Evolutionary conservation across 1,139 yeast species (phyloP), one percentile per base, ranked within the genome.

Genomic region (Taphrina deformans): DNA sequence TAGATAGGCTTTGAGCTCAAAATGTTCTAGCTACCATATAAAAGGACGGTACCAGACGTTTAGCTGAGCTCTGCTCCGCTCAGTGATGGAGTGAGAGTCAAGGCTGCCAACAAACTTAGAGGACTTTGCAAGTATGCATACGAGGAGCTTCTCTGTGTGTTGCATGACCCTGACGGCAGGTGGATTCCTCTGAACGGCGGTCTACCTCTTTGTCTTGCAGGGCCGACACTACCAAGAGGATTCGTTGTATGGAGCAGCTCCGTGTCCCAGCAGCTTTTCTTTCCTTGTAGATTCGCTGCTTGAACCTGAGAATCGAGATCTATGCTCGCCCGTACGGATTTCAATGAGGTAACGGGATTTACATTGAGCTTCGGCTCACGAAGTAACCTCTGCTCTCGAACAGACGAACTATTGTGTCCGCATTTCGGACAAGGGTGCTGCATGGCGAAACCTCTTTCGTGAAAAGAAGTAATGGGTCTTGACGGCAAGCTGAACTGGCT

Each of bases 71-170:
- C n/a, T n/a, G n/a, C n/a, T n/a, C n/a, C n/a, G n/a, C n/a, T n/a
- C n/a, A n/a, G n/a, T n/a, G n/a, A 44, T 44, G 48, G 26, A 5
- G 48, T 21, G 3, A 44, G 27, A 2, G 26, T 27, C 27, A 44
- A 44, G 7, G 48, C 48, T 5, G 48, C 48, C 48, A 44, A 44
- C n/a, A 18, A 21, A 44, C 48, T 44, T 27, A 44, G 6, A 18
- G 48, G 48, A 44, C 48, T 44, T n/a, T 44, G 48, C 48, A 44
- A 18, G n/a, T 21, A 44, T 21, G 48, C 27, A 44, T 44, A 38
- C 18, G 41, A 14, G 16, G 41, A 38, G 2, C n/a, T n/a, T n/a
- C n/a, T n/a, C n/a, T n/a, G n/a, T n/a, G n/a, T n/a, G n/a, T n/a
- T n/a, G n/a, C n/a, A n/a, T n/a, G n/a, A n/a, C n/a, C n/a, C n/a